Conservation (phyloP, 2,329 filamentous ascomycete species). For the Dactylellina cionopaga region DNA sequence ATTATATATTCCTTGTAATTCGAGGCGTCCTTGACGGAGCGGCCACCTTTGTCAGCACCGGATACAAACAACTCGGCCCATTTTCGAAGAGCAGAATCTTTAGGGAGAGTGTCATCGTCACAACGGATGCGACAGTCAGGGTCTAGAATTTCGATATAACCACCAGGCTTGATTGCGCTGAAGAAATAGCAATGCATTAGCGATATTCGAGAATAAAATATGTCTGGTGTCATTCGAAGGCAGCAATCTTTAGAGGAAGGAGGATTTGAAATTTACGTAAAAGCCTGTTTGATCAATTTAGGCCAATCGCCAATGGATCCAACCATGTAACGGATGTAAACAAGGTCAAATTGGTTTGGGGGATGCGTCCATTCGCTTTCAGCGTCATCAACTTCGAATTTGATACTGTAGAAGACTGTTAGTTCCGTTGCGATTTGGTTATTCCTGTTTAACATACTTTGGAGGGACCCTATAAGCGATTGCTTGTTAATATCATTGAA, state of each 20-base stretch:
- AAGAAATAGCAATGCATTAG: neutral
- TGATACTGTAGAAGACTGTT: slow-evolving; percentile 21
- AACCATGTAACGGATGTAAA: slow-evolving; percentile 63
- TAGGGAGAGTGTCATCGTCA: slow-evolving; percentile 50
- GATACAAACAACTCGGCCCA: slow-evolving; percentile 58
- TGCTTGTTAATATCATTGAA: too few species aligned
- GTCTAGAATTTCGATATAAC: slow-evolving; percentile 53
- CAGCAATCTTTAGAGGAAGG: too few species aligned
- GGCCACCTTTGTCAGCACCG: slow-evolving; percentile 57
- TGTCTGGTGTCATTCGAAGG: too few species aligned
- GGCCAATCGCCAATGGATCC: slow-evolving; percentile 70
- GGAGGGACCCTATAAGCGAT: slow-evolving; percentile 21
- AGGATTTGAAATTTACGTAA: slow-evolving; percentile 51
- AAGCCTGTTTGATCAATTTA: slow-evolving; percentile 65
- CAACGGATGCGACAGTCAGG: slow-evolving; percentile 26
- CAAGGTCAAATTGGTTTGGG: slow-evolving; percentile 57
- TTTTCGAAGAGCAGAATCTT: slow-evolving; percentile 55
- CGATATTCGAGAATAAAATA: too few species aligned
- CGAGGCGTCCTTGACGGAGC: slow-evolving; percentile 54
- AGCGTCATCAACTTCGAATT: slow-evolving; percentile 56
- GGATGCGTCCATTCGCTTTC: slow-evolving; percentile 56
- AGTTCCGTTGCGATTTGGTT: too few species aligned
- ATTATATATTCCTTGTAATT: slow-evolving; percentile 40
- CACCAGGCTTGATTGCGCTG: slow-evolving; percentile 37
- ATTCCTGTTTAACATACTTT: too few species aligned